Evolutionary conservation across 345 rosid species (phyloP), one percentile per base, ranked within the genome.

Genomic region (Toxicodendron radicans): DNA sequence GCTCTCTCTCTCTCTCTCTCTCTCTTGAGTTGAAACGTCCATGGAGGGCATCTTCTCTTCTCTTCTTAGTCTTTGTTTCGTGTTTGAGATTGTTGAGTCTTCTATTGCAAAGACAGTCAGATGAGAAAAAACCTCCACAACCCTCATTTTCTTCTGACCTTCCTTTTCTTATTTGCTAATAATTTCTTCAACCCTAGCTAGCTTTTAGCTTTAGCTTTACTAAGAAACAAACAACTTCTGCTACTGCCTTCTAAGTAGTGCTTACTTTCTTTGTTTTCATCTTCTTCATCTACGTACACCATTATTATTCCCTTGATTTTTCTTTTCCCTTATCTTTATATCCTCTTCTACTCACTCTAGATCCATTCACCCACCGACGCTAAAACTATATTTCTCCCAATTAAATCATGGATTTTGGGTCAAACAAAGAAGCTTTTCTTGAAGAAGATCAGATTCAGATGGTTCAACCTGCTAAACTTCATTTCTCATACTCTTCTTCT

Each of bases 381-480:
- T 58, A 4, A 45, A 66, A 27, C 46, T 46, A 18, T 32, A 5
- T 16, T 41, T 7, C 14, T 38, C 8, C 43, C 43, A 38, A 38
- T 38, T 51, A 65, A 60, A 9, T 13, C 33, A 82, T 85, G 84
- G 84, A 80, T 48, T 77, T 79, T 64, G 76, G 70, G 52, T 65
- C 78, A 30, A 63, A 64, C 7, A 67, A 62, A 60, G 71, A 76
- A 51, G 76, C 62, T n/a, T 66, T 70, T 64, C 41, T 61, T 49
- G 79, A 79, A 65, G 88, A 79, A 60, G 78, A 76, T n/a, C 30
- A 74, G 43, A 38, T 38, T 43, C 51, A 72, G 18, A 74, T 72
- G 73, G 71, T 58, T 58, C 79, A 69, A 70, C 73, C 74, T 3
- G 17, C 8, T 52, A 75, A 74, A 74, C 71, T 72, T 32, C 82